Conservation (phyloP, 345 rosid species). For the Acer campestre region DNA sequence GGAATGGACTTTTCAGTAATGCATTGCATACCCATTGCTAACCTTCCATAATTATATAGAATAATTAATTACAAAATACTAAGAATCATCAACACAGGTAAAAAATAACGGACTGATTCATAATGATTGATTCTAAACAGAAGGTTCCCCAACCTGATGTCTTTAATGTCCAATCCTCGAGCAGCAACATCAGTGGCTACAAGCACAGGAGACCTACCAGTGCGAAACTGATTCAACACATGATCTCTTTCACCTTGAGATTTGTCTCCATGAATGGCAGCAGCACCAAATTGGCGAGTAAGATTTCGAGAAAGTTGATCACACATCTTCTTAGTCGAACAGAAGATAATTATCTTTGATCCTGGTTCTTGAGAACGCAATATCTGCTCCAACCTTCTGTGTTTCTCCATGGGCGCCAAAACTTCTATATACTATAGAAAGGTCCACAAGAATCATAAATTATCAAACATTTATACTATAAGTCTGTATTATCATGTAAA, state of each 20-base stretch:
- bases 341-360: constrained; percentile 76
- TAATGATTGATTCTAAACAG: neutral
- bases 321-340: constrained; percentile 92
- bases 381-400: constrained; percentile 87
- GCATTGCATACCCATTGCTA: too few relatives aligned
- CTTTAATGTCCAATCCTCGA: constrained; percentile 88
- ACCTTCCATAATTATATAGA: too few relatives aligned
- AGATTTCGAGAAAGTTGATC: constrained; percentile 84
- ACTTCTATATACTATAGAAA: constrained; percentile 71
- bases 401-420: constrained; percentile 82
- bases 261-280: constrained; percentile 92
- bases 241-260: constrained; percentile 84
- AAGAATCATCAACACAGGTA: neutral
- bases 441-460: constrained; percentile 9
- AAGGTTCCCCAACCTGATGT: constrained; percentile 64
- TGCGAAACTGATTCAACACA: constrained; percentile 75
- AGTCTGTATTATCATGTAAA: neutral
- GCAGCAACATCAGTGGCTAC: constrained; percentile 98
- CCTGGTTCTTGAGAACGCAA: constrained; percentile 87
- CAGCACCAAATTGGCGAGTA: constrained; percentile 76
- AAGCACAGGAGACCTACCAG: constrained; percentile 79
- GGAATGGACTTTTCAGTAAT: too few relatives aligned
- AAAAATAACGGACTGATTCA: neutral
- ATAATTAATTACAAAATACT: neutral
- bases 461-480: neutral